A percentile compares a stretch with the other conserved stretches of the same genome.
phyloP scores from a whole-genome alignment of 2,329 filamentous ascomycete species.

The Alternaria sp. region DNA sequence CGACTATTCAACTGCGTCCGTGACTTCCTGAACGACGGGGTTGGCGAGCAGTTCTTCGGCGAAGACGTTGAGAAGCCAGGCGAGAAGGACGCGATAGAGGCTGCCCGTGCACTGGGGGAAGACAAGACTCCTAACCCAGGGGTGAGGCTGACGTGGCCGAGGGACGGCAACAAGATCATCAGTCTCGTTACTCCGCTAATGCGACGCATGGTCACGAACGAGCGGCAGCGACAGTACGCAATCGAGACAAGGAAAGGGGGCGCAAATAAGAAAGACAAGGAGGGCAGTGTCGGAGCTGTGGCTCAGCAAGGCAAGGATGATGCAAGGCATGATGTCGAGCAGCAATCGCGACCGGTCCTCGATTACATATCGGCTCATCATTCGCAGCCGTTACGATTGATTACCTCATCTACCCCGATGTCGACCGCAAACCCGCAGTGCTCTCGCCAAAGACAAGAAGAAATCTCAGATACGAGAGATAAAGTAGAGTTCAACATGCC shows the following conservation, averaged over 20 bases:
- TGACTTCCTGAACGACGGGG: conserved; percentile 61
- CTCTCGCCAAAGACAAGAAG: background rate
- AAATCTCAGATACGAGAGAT: background rate
- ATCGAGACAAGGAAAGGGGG: conserved; percentile 63
- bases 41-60: conserved; percentile 62
- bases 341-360: conserved; percentile 22
- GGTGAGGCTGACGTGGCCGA: conserved; percentile 62
- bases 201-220: conserved; percentile 67
- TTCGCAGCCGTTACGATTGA: conserved; percentile 6
- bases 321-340: conserved; percentile 18
- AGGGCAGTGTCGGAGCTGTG: conserved; percentile 31
- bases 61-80: conserved; percentile 45
- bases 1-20: conserved; percentile 65
- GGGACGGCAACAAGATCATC: conserved; percentile 64
- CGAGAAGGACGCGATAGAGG: conserved; percentile 45
- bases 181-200: conserved; percentile 65
- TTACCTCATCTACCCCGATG: conserved; percentile 6
- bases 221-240: conserved; percentile 66
- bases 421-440: background rate
- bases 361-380: conserved; percentile 18
- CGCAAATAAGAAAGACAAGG: conserved; percentile 47
- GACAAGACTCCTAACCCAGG: conserved; percentile 44
- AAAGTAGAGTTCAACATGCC: background rate
- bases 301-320: conserved; percentile 16
- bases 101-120: conserved; percentile 52